These are phyloP conservation scores for Halophytophthora polymorphica DNA, from an alignment of 352 stramenopile species.

Conservation along the genomic window DNA sequence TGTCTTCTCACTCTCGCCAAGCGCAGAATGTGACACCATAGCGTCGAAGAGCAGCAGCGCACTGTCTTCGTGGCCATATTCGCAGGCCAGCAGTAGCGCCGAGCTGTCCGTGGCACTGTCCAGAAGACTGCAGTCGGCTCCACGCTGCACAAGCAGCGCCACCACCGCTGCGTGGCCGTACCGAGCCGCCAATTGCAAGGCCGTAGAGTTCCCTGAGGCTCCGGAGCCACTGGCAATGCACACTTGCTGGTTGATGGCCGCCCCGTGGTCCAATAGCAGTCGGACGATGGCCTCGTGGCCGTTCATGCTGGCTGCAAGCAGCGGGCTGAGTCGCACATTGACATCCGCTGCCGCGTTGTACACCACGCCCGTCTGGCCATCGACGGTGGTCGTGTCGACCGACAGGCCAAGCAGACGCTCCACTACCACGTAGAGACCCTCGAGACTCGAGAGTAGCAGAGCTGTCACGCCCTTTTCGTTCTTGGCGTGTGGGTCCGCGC, in stretches of 20 bases:
- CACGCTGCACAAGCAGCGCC: constrained; percentile 57
- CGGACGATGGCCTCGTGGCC: constrained; percentile 54
- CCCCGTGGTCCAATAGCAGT: constrained; percentile 40
- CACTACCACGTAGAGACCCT: constrained; percentile 50
- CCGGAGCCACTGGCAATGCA: constrained; percentile 5
- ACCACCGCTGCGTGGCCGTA: constrained; percentile 90
- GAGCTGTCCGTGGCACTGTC: constrained; percentile 45
- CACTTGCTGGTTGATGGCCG: constrained; percentile 20
- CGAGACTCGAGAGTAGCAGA: constrained; percentile 65
- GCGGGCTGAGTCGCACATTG: constrained; percentile 52
- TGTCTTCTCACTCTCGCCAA: not conserved
- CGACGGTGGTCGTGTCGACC: constrained; percentile 13
- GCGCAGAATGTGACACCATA: constrained; percentile 5
- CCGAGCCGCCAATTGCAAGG: constrained; percentile 88
- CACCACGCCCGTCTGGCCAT: constrained; percentile 60
- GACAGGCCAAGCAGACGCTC: constrained; percentile 33
- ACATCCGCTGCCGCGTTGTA: constrained; percentile 67
- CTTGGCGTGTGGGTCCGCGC: constrained; percentile 34
- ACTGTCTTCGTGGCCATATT: constrained; percentile 47
- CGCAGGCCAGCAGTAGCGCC: constrained; percentile 55
- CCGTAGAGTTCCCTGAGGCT: constrained; percentile 8
- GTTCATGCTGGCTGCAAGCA: constrained; percentile 73
- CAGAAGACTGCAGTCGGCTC: constrained; percentile 27
- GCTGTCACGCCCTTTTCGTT: constrained; percentile 77
- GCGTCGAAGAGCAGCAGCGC: constrained; percentile 39